Evolutionary conservation across 257 asterid genomes (phyloP).

Genomic region (Solanum phureja): DNA sequence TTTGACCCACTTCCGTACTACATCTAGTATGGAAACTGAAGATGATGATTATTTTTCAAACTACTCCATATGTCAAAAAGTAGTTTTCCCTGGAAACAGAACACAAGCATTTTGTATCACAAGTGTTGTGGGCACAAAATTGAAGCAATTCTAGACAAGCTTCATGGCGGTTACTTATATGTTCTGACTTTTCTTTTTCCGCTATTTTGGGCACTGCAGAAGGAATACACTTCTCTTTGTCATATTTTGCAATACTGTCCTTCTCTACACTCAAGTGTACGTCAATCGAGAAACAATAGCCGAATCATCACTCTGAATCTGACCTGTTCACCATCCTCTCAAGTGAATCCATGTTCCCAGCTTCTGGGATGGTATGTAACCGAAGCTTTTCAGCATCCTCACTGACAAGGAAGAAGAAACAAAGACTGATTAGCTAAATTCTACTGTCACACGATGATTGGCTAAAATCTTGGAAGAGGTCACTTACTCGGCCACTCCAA

Average conservation of each 20-base stretch:
- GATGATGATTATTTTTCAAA: neutral
- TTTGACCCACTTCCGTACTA: no score
- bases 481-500: constrained; percentile 93
- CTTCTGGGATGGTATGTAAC: constrained; percentile 66
- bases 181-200: neutral
- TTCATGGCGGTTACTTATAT: neutral
- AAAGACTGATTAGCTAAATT: neutral
- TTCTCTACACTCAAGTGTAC: neutral
- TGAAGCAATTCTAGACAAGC: neutral
- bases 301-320: constrained; percentile 24
- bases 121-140: neutral
- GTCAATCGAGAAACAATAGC: constrained; percentile 25
- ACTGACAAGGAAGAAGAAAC: constrained; percentile 27
- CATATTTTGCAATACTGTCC: neutral
- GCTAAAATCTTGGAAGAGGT: constrained; percentile 1
- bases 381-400: constrained; percentile 95
- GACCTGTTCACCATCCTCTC: constrained; percentile 75
- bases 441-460: neutral
- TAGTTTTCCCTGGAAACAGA: neutral
- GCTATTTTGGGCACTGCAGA: neutral
- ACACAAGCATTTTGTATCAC: neutral
- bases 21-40: no score
- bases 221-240: neutral
- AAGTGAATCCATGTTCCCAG: constrained; percentile 62
- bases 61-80: neutral